A percentile compares a stretch with the other conserved stretches of the same genome.
Evolutionary conservation across 768 basidiomycete genomes (phyloP).

Genomic region (Rhodotorula diobovata): DNA sequence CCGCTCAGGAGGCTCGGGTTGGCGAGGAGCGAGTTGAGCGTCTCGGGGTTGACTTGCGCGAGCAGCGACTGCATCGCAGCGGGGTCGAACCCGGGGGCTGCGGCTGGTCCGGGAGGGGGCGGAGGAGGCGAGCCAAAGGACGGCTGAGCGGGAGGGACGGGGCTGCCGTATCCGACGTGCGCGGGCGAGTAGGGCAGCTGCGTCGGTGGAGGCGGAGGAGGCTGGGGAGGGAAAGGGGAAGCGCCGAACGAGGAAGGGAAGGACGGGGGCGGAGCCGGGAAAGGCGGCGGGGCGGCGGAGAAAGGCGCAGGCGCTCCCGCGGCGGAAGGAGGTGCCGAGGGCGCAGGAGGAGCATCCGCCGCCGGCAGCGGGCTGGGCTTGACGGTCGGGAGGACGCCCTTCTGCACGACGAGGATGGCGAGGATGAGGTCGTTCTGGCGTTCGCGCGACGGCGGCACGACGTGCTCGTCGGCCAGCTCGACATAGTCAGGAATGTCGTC

Average conservation of each 20-base stretch:
- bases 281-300: too few relatives aligned
- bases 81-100: not conserved
- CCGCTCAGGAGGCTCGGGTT: constrained; percentile 8
- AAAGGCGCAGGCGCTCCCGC: too few relatives aligned
- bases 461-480: constrained; percentile 71
- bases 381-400: constrained; percentile 48
- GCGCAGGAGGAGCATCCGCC: not conserved
- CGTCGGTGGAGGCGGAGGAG: not conserved
- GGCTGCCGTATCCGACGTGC: not conserved
- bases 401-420: constrained; percentile 78
- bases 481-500: constrained; percentile 76
- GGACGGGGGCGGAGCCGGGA: not conserved
- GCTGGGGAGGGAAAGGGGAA: not conserved
- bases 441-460: constrained; percentile 56
- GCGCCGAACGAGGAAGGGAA: not conserved
- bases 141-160: not conserved
- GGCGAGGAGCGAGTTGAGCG: constrained; percentile 16
- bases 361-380: not conserved
- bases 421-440: constrained; percentile 66
- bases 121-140: not conserved
- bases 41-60: not conserved
- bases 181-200: not conserved
- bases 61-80: constrained; percentile 13
- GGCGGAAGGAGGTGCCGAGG: not conserved
- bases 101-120: not conserved